Percentiles rank a stretch among this genome's conserved stretches.
Conservation (phyloP, 2,329 filamentous ascomycete species). For the Amphichorda felina region DNA sequence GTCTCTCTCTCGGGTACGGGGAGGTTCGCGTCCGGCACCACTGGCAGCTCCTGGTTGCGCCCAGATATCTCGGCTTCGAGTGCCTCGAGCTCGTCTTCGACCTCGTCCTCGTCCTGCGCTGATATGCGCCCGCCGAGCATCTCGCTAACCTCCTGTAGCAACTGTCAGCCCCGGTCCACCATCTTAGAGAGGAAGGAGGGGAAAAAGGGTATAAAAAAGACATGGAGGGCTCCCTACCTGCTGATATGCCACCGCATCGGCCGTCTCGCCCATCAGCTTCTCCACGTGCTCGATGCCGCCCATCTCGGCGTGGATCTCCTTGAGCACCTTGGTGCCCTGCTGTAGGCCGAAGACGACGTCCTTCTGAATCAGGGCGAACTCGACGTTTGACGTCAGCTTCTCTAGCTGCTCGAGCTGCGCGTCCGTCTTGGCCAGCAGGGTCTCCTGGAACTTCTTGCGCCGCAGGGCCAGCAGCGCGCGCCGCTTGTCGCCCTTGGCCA, state of each 20-base stretch:
- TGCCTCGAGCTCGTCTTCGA: slow-evolving; percentile 85
- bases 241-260: slow-evolving; percentile 86
- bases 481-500: slow-evolving; percentile 67
- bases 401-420: slow-evolving; percentile 89
- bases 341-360: slow-evolving; percentile 88
- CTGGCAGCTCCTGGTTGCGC: slow-evolving; percentile 11
- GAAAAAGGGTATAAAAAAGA: neutral
- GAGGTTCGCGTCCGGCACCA: slow-evolving; percentile 19
- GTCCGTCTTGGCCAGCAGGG: slow-evolving; percentile 79
- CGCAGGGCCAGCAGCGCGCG: slow-evolving; percentile 79
- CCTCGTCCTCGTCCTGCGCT: slow-evolving; percentile 92
- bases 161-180: neutral
- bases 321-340: slow-evolving; percentile 80
- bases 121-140: slow-evolving; percentile 82
- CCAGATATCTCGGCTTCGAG: slow-evolving; percentile 42
- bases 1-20: slow-evolving; percentile 12
- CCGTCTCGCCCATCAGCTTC: slow-evolving; percentile 86
- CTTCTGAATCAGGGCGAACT: slow-evolving; percentile 95
- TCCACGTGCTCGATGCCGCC: slow-evolving; percentile 88
- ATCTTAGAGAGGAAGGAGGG: neutral
- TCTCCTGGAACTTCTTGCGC: slow-evolving; percentile 94
- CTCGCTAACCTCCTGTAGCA: slow-evolving; percentile 70
- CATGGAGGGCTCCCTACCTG: slow-evolving; percentile 41
- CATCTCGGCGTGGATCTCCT: slow-evolving; percentile 92
- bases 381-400: slow-evolving; percentile 75